Conservation (phyloP, 345 rosid genomes). For the Acer saccharum region DNA sequence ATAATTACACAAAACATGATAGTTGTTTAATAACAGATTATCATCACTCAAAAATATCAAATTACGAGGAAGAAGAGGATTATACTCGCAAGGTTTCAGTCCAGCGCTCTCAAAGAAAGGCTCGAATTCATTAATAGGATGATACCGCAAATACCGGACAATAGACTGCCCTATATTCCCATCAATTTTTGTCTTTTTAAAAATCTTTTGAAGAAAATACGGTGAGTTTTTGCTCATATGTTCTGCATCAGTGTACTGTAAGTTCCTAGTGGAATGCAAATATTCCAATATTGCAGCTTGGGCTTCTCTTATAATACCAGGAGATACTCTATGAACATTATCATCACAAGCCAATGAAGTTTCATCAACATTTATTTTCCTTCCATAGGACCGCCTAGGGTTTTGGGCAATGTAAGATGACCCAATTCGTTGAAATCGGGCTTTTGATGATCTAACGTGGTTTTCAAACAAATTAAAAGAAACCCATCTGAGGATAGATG, state of each 20-base stretch:
- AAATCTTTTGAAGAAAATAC: slow-evolving; percentile 37
- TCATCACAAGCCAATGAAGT: slow-evolving; percentile 11
- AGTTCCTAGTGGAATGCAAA: slow-evolving; percentile 59
- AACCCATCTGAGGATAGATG: slow-evolving; percentile 48
- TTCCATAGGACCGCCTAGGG: slow-evolving; percentile 44
- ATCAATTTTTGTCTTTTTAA: slow-evolving; percentile 38
- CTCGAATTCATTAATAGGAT: slow-evolving; percentile 88
- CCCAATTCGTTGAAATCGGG: slow-evolving; percentile 23
- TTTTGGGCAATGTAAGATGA: slow-evolving; percentile 29
- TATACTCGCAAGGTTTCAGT: slow-evolving; percentile 48
- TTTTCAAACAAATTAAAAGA: slow-evolving; percentile 30
- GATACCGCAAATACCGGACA: slow-evolving; percentile 57
- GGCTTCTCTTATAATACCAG: slow-evolving; percentile 42
- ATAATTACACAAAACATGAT: slow-evolving; percentile 58
- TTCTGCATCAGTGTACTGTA: slow-evolving; percentile 67
- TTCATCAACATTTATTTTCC: slow-evolving; percentile 19
- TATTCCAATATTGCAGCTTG: slow-evolving; percentile 74
- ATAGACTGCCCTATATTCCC: slow-evolving; percentile 39
- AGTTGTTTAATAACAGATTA: slow-evolving; percentile 55
- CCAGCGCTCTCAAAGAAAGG: slow-evolving; percentile 89
- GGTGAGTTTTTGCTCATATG: slow-evolving; percentile 69
- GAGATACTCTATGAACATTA: slow-evolving; percentile 27
- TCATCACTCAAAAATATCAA: slow-evolving; percentile 70
- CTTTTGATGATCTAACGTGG: slow-evolving; percentile 20
- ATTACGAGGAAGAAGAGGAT: slow-evolving; percentile 46